Conservation (phyloP, 257 asterid genomes). For the Scutellaria baicalensis region DNA sequence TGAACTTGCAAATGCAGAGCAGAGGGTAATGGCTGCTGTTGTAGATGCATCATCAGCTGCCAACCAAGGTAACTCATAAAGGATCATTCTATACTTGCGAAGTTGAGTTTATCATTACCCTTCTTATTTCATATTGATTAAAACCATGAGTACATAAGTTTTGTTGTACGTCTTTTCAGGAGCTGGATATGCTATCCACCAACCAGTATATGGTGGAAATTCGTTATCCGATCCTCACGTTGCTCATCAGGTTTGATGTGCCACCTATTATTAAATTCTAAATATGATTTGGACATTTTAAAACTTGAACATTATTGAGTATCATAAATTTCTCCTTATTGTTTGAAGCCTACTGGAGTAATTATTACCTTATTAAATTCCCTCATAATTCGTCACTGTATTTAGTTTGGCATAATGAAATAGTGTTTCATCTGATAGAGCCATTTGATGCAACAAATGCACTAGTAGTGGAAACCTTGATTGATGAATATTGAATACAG, state of each 20-base stretch:
- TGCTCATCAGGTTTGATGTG: constrained; percentile 41
- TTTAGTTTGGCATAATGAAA: background rate
- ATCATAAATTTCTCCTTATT: background rate
- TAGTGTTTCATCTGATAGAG: background rate
- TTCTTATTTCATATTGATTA: background rate
- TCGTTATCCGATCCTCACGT: constrained; percentile 25
- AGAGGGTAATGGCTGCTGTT: constrained; percentile 46
- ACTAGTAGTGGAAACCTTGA: background rate
- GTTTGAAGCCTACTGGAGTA: background rate
- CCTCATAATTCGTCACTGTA: background rate
- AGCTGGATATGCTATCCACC: constrained; percentile 32
- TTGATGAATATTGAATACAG: background rate
- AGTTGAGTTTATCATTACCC: background rate
- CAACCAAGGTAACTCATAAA: constrained; percentile 32
- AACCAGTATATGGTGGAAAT: constrained; percentile 39
- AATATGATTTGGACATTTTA: background rate
- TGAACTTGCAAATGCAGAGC: constrained; percentile 65
- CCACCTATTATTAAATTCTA: background rate
- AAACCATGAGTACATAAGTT: background rate
- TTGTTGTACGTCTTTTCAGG: constrained; percentile 20
- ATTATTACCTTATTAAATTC: background rate
- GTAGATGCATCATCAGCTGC: constrained; percentile 31
- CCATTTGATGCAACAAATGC: background rate
- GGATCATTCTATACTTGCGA: background rate
- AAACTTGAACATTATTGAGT: background rate